Evolutionary conservation across 208 protist species (phyloP), one percentile per base, ranked within the genome.

Genomic region (Leishmania tropica): DNA sequence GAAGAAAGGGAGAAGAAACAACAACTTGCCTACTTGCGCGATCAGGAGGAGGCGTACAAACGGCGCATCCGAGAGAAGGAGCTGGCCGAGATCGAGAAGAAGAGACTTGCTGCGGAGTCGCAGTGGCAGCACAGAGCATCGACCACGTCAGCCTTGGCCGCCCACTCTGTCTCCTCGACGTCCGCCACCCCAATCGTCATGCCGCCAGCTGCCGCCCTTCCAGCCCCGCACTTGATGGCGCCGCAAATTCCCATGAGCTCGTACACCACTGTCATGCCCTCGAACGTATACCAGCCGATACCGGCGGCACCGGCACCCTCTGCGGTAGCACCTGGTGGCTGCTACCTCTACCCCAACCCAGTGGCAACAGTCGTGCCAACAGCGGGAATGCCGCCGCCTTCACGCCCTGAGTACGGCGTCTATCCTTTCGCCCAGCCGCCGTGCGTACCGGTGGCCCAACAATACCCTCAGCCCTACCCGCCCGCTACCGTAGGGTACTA

Each of bases 11-110:
- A 94, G 74, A 87, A 81, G 74, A 62, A 84, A 31, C 45, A 73
- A 37, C 90, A 94, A 76, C 81, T 94, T 17, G 71, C 71, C 24
- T 85, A 87, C 70, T 83, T 95, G 78, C 80, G 75, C 3, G 85
- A 94, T 42, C 88, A 94, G 77, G 92, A 96, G 80, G 84, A 89
- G 56, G 82, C 75, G 31, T 89, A 90, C 88, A 89, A 90, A 74
- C 77, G 67, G 37, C 86, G 86, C 21, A 35, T 92, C 35, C 87
- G 90, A 37, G 84, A 86, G 31, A 89, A 90, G 83, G 87, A 94
- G 80, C 60, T 93, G 40, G 89, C 81, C 19, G 87, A 87, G 54
- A 88, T 93, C 15, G 86, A 92, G 58, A 81, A 53, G 28, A 28
- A 28, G 37, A 64, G 83, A 1, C 83, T 80, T 75, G 78, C 80